Evolutionary conservation across 1,284 basidiomycete species (phyloP).

Genomic region (Austropuccinia psidii): DNA sequence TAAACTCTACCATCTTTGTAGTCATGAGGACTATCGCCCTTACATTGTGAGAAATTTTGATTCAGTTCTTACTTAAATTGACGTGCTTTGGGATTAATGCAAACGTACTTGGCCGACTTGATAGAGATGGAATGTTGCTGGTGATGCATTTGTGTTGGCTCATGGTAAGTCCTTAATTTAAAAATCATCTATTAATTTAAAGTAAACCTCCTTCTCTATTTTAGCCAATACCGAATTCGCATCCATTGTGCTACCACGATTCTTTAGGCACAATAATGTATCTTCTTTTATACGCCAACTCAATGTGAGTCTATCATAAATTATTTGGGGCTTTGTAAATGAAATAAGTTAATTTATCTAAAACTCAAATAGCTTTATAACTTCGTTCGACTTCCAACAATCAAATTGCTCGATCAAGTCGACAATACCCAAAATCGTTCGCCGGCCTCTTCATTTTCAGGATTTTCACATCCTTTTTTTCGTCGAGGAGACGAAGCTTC

Average conservation of each 20-base stretch:
- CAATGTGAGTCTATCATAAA: constrained; percentile 53
- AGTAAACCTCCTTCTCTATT: background rate
- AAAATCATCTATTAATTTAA: background rate
- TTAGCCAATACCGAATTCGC: constrained; percentile 55
- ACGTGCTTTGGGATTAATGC: background rate
- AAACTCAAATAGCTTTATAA: constrained; percentile 13
- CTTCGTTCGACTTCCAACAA: constrained; percentile 25
- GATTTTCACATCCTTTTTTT: constrained; percentile 32
- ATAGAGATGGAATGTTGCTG: constrained; percentile 29
- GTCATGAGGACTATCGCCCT: constrained; percentile 22
- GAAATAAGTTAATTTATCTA: background rate
- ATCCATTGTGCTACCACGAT: constrained; percentile 76
- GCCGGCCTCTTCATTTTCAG: constrained; percentile 24
- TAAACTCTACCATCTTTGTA: constrained; percentile 34
- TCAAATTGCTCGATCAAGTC: constrained; percentile 34
- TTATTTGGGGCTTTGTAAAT: background rate
- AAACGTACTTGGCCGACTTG: background rate
- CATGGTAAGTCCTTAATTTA: constrained; percentile 9
- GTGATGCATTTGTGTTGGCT: constrained; percentile 35
- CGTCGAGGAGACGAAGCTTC: constrained; percentile 16
- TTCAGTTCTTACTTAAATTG: background rate
- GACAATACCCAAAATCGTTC: constrained; percentile 18
- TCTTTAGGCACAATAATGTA: constrained; percentile 96
- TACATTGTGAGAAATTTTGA: constrained; percentile 17
- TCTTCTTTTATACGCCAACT: constrained; percentile 88